These are phyloP conservation scores for Alternaria tenuissima DNA, from an alignment of 2,329 filamentous ascomycete genomes.

Conservation along the genomic window DNA sequence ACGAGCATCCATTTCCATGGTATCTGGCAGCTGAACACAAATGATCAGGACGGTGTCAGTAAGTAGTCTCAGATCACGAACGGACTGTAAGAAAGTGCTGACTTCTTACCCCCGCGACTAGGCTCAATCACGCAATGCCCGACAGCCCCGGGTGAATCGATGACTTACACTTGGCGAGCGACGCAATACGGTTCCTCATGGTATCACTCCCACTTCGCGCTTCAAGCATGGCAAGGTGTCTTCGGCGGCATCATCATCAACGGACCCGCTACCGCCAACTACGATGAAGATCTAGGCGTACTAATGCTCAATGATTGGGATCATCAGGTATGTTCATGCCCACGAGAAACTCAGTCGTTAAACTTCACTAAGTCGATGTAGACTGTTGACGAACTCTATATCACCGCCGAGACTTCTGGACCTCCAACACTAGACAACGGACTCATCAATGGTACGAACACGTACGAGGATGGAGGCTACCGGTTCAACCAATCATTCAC, in stretches of 20 bases:
- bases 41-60: slow-evolving; percentile 40
- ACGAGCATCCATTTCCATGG: slow-evolving; percentile 47
- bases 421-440: slow-evolving; percentile 53
- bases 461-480: slow-evolving; percentile 41
- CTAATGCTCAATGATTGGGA: slow-evolving; percentile 56
- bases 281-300: slow-evolving; percentile 56
- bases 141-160: slow-evolving; percentile 29
- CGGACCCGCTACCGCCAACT: slow-evolving; percentile 51
- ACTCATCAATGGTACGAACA: slow-evolving; percentile 57
- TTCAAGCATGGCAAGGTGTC: slow-evolving; percentile 54
- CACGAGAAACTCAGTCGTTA: too few relatives aligned
- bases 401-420: slow-evolving; percentile 32
- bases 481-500: slow-evolving; percentile 50
- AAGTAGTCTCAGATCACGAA: background rate
- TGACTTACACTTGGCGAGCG: slow-evolving; percentile 49
- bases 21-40: slow-evolving; percentile 43
- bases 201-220: slow-evolving; percentile 54
- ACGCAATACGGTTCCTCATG: slow-evolving; percentile 53
- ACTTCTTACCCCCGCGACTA: background rate
- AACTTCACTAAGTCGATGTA: slow-evolving; percentile 3
- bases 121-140: slow-evolving; percentile 46
- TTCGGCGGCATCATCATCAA: slow-evolving; percentile 54
- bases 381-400: slow-evolving; percentile 50
- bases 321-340: slow-evolving; percentile 33
- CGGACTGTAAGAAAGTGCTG: background rate